Conservation (phyloP, 345 rosid species). For the Ceriops tagal region DNA sequence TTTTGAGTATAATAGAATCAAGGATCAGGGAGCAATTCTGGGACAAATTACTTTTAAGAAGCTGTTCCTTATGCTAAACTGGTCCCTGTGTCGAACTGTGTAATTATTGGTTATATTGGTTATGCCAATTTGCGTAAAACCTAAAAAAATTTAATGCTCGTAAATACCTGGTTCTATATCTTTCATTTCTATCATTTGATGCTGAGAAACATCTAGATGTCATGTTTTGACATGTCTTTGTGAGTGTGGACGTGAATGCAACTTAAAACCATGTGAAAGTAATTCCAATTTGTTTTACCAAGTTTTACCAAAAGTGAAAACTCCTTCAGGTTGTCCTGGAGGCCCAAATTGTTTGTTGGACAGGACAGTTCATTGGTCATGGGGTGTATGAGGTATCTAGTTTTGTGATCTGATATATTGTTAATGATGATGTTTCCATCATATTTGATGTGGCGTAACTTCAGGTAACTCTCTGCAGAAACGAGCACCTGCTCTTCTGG, state of each 20-base stretch:
- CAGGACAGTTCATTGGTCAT: slow-evolving; percentile 62
- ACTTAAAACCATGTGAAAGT: not conserved
- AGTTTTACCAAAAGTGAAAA: not conserved
- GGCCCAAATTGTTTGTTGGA: slow-evolving; percentile 58
- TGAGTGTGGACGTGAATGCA: not conserved
- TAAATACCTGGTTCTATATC: no score
- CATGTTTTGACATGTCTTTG: no score
- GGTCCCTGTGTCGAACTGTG: no score
- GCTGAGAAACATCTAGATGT: no score
- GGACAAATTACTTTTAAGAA: not conserved
- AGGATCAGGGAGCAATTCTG: no score
- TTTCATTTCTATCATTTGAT: no score
- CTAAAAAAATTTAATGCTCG: no score
- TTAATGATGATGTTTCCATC: not conserved
- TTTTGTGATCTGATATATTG: slow-evolving; percentile 2
- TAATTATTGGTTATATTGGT: no score
- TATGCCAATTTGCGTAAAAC: no score
- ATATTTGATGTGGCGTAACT: slow-evolving; percentile 7
- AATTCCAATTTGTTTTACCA: not conserved
- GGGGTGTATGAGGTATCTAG: slow-evolving; percentile 52
- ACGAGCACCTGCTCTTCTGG: slow-evolving; percentile 63
- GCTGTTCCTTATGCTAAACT: not conserved
- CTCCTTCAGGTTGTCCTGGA: slow-evolving; percentile 44
- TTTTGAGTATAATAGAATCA: not conserved
- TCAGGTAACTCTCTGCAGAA: slow-evolving; percentile 32